Evolutionary conservation across 2,329 filamentous ascomycete genomes (phyloP).

Genomic region (Thermothelomyces thermophilus): DNA sequence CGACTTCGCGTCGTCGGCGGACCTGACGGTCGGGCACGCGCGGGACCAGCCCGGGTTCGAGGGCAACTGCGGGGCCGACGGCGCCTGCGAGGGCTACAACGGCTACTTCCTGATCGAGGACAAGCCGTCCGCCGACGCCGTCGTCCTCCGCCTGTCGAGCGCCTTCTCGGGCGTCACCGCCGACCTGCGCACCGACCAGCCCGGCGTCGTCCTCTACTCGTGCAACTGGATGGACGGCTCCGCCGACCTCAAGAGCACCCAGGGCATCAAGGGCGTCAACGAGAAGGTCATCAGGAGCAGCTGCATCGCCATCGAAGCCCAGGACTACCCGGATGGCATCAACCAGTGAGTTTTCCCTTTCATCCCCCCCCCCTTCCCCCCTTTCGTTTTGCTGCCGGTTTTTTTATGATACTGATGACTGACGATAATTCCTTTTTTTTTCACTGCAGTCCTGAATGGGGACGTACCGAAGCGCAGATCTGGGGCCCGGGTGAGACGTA

Average conservation of each 20-base stretch:
- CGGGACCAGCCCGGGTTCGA: constrained; percentile 46
- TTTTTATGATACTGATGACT: background rate
- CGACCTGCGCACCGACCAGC: constrained; percentile 64
- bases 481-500: constrained; percentile 36
- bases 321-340: constrained; percentile 72
- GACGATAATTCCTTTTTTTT: constrained; percentile 2
- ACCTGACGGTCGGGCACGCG: constrained; percentile 55
- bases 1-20: constrained; percentile 58
- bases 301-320: constrained; percentile 68
- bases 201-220: constrained; percentile 64
- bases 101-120: constrained; percentile 46
- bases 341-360: constrained; percentile 48
- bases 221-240: constrained; percentile 51
- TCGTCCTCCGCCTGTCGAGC: constrained; percentile 51
- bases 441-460: constrained; percentile 37
- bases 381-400: background rate
- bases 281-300: constrained; percentile 52
- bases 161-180: constrained; percentile 61
- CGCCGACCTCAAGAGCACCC: constrained; percentile 51
- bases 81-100: constrained; percentile 67
- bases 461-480: constrained; percentile 35
- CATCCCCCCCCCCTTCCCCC: constrained; percentile 1
- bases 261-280: constrained; percentile 41
- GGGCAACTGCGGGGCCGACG: constrained; percentile 57
- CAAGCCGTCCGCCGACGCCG: constrained; percentile 31